phyloP scores from a whole-genome alignment of 2,329 filamentous ascomycete species.

The Trichophyton mentagrophytes region DNA sequence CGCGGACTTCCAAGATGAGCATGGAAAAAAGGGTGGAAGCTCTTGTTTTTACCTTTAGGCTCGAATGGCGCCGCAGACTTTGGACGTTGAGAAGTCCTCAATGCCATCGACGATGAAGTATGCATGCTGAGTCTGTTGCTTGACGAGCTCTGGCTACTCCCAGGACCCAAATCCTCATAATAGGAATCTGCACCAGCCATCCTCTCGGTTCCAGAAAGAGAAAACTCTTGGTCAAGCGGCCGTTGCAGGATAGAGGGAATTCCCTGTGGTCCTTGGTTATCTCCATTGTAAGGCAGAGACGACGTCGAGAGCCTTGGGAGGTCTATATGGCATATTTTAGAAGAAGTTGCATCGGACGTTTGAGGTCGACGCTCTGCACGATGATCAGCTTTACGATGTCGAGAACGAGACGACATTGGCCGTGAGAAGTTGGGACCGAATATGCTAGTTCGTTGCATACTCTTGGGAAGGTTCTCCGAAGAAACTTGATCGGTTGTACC shows the following conservation, averaged over 20 bases:
- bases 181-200: neutral
- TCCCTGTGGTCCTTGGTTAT: neutral
- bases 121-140: constrained; percentile 11
- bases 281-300: neutral
- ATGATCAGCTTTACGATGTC: neutral
- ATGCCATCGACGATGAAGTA: constrained; percentile 7
- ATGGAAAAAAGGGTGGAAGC: constrained; percentile 7
- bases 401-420: constrained; percentile 7
- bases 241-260: too few relatives aligned
- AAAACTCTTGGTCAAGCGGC: neutral
- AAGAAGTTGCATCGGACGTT: neutral
- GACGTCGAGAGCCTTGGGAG: neutral
- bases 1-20: constrained; percentile 3
- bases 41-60: neutral
- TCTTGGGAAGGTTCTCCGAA: neutral
- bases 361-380: neutral
- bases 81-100: constrained; percentile 7
- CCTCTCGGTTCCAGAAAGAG: neutral
- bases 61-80: constrained; percentile 7
- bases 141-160: constrained; percentile 13
- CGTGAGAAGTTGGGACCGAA: constrained; percentile 12
- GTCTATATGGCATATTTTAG: too few relatives aligned
- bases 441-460: neutral
- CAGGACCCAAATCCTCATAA: constrained; percentile 8
- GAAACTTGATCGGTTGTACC: neutral